Evolutionary conservation across 345 rosid genomes (phyloP).

Genomic region (Eucalyptus virginea): DNA sequence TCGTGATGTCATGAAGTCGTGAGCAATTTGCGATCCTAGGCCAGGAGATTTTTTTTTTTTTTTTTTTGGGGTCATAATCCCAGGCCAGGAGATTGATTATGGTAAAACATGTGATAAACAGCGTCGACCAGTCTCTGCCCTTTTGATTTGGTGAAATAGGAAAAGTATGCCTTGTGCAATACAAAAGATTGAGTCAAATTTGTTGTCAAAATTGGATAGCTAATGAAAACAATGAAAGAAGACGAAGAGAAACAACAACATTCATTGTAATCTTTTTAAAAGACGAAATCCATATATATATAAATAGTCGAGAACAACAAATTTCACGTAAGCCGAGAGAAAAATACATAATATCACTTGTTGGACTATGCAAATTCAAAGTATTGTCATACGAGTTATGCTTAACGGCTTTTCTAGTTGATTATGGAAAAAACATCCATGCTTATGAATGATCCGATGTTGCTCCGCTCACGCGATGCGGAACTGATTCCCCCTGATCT

Average conservation of each 20-base stretch:
- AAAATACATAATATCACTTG: accelerated
- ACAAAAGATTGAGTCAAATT: neutral
- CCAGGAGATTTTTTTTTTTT: neutral
- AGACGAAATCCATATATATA: neutral
- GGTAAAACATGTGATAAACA: neutral
- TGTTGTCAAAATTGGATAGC: neutral
- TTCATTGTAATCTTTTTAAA: neutral
- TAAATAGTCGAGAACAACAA: accelerated
- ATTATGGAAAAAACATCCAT: neutral
- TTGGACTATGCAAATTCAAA: neutral
- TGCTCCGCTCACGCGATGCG: neutral
- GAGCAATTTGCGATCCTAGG: neutral
- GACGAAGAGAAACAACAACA: neutral
- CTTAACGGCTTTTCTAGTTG: neutral
- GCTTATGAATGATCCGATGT: neutral
- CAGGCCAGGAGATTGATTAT: neutral
- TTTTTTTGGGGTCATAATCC: no score
- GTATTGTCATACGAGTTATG: neutral
- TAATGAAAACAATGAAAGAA: neutral
- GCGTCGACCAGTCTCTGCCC: neutral
- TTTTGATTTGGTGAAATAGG: neutral
- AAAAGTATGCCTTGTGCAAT: neutral
- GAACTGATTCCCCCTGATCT: neutral
- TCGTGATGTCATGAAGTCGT: neutral
- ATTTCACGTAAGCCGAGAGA: accelerated